Evolutionary conservation across 371 early-diverging fungal species (phyloP), one percentile per base, ranked within the genome.

Genomic region (Mortierella sp.): DNA sequence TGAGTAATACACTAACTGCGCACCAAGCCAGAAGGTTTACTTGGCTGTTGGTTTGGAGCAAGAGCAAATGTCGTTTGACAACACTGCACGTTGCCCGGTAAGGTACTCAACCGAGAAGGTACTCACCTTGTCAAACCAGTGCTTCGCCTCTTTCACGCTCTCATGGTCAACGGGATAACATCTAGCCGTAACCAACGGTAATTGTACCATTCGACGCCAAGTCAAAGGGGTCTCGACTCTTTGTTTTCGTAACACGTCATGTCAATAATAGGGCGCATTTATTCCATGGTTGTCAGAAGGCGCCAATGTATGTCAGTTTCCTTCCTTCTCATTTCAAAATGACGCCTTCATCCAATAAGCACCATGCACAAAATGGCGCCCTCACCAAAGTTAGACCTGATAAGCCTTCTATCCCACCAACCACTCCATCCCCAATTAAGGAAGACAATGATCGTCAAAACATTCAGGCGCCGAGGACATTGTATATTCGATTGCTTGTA

Each of bases 81-180:
- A 38, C 42, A 3, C 42, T 38, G n/a, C 26, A 57, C 2, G 1
- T 24, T 28, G 8, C 26, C 31, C 31, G 60, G 60, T 26, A 31
- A 31, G 60, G 31, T 60, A 60, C 60, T 28, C 31, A 16, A 60
- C 31, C 60, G 26, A 16, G 16, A 60, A 60, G 60, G 60, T 60
- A 60, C 60, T 60, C 60, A 60, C 31, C 60, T 60, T 60, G 60
- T 60, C 60, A 60, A 60, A 60, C 9, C 48, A 48, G 48, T 8
- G 14, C 48, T 48, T 10, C 5, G 48, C 48, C 48, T 48, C 48
- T 38, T 38, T 38, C 5, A 38, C 42, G 42, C 42, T n/a, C n/a
- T n/a, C n/a, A n/a, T 38, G 42, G 42, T 38, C 48, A 48, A 48
- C 4, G 31, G 58, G 14, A 28, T 16, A 31, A 60, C 26, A 31